Base-by-base conservation (phyloP, 2,329 filamentous ascomycete genomes). In the Penicillium crustosum region DNA sequence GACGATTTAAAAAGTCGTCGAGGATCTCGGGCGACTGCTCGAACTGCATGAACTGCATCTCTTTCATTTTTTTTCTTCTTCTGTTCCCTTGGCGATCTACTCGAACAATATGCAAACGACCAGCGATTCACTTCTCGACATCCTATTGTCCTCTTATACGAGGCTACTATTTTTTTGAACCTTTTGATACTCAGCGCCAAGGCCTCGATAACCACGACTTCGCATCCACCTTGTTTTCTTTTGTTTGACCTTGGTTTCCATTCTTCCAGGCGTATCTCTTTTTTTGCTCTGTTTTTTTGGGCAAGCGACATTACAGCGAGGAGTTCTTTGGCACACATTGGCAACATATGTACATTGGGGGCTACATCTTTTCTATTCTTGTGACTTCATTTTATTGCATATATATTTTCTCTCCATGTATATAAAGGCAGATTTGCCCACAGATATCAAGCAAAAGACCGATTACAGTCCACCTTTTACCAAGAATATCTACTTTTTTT, bases 1-100 rank as follows among this genome's bases (percentile, higher is more conserved):
- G 70, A 74, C n/a, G 70, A 73, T 39, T 47, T 72, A 45, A 66
- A 62, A 53, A 39, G 58, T 53, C 68, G 68, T 36, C 66, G 63
- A 55, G 61, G 63, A 42, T 63, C 61, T 9, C 44, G 60, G 15
- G 61, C 57, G 7, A 61, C 58, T 29, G 38, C 59, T 48, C 62
- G 44, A 59, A 53, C 50, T 21, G 45, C 50, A 35, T 47, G 29
- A 49, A 50, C 43, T 55, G 35, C 41, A 47, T 49, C 31, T 52
- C 33, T 52, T 33, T 59, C 31, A 3, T 29, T 33, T 21, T 53
- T 27, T 7, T 17, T 6, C 33, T 21, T 51, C 21, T 8, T 21
- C 7, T 51, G 15, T 39, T 6, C 54, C 42, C 19, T 58, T 52
- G 25, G 50, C 31, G 29, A 53, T 35, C 27, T 19, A 36, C 31